These are phyloP conservation scores for Shiraia sp. DNA, from an alignment of 2,329 filamentous ascomycete genomes.

Conservation along the genomic window DNA sequence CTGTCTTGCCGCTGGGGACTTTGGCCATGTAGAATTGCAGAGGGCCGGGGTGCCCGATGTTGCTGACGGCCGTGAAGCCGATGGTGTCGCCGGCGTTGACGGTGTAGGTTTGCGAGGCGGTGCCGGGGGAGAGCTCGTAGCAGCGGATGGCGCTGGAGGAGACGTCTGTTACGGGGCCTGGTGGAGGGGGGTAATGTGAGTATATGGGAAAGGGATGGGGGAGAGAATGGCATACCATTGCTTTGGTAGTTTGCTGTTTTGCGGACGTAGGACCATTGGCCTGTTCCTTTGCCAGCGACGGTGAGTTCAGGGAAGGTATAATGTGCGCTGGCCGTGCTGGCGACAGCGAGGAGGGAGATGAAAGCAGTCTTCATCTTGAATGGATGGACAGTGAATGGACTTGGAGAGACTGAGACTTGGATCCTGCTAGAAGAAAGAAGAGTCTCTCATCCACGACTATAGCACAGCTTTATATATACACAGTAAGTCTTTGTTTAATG, in stretches of 20 bases:
- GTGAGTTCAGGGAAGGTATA: conserved; percentile 41
- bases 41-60: conserved; percentile 38
- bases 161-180: conserved; percentile 29
- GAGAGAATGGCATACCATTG: too few relatives aligned
- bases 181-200: neutral
- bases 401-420: too few relatives aligned
- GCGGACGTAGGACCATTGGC: conserved; percentile 41
- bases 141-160: conserved; percentile 26
- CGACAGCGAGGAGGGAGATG: conserved; percentile 20
- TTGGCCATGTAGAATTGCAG: conserved; percentile 46
- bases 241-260: too few relatives aligned
- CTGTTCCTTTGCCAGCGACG: conserved; percentile 22
- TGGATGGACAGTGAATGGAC: neutral
- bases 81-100: conserved; percentile 32
- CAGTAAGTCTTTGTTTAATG: too few relatives aligned
- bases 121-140: conserved; percentile 27
- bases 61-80: conserved; percentile 32
- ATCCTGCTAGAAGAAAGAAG: conserved; percentile 1
- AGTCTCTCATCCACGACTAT: neutral
- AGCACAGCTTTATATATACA: neutral
- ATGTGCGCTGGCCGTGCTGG: conserved; percentile 32
- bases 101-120: conserved; percentile 8
- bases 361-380: conserved; percentile 36
- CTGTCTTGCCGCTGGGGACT: conserved; percentile 36
- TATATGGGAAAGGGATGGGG: neutral